Evolutionary conservation across 805 yeast species (phyloP).

Genomic region (Wickerhamiella kurtzmanii): DNA sequence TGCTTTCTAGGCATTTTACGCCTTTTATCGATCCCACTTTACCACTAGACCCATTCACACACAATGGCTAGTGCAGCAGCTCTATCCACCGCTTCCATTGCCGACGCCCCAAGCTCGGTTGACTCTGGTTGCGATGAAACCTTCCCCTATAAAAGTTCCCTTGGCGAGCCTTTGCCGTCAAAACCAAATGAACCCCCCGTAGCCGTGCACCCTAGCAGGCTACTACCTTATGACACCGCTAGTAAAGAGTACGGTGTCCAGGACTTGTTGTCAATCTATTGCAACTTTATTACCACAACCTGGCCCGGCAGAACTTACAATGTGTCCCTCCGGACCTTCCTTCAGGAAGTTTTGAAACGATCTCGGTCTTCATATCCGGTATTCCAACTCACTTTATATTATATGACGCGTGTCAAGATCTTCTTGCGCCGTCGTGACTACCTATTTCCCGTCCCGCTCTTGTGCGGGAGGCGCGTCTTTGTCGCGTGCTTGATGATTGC

Average conservation of each 20-base stretch:
- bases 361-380: conserved; percentile 49
- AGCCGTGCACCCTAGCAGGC: not conserved
- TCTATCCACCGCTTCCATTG: not conserved
- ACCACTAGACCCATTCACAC: not conserved
- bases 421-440: conserved; percentile 3
- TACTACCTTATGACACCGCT: not conserved
- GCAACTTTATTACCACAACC: conserved; percentile 10
- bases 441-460: conserved; percentile 8
- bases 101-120: not conserved
- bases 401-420: conserved; percentile 37
- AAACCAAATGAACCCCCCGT: not conserved
- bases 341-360: conserved; percentile 30
- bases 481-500: conserved; percentile 58
- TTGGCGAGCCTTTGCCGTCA: too few species aligned
- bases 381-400: conserved; percentile 54
- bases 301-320: conserved; percentile 14
- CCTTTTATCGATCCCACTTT: too few species aligned
- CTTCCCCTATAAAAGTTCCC: not conserved
- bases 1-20: too few species aligned
- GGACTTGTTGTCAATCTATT: conserved; percentile 14
- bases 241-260: not conserved
- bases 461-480: conserved; percentile 54
- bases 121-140: not conserved
- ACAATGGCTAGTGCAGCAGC: not conserved
- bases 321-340: conserved; percentile 26